Evolutionary conservation across 345 rosid genomes (phyloP).

Genomic region (Arabidopsis arenosa): DNA sequence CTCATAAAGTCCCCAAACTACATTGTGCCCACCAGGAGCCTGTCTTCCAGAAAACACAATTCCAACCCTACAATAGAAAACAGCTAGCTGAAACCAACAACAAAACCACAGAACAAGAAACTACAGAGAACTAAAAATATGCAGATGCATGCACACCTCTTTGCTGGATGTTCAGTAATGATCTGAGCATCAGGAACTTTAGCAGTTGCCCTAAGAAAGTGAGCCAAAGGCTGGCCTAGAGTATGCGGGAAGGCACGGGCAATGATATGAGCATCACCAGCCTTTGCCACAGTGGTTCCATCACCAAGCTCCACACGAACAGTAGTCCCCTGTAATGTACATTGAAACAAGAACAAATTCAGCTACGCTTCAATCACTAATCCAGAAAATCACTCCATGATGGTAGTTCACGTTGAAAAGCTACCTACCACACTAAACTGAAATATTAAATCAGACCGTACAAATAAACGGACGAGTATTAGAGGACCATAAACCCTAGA

Average conservation of each 20-base stretch:
- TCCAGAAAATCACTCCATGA: conserved; percentile 6
- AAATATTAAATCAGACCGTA: neutral
- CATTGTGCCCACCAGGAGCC: conserved; percentile 98
- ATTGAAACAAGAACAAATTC: neutral
- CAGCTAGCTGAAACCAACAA: conserved; percentile 10
- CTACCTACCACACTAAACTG: conserved; percentile 17
- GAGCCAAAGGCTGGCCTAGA: conserved; percentile 88
- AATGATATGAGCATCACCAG: conserved; percentile 66
- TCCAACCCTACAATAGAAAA: conserved; percentile 70
- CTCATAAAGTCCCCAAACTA: conserved; percentile 80
- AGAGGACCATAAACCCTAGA: conserved; percentile 11
- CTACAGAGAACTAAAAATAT: conserved; percentile 13
- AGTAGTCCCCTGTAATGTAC: conserved; percentile 73
- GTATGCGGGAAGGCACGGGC: conserved; percentile 76
- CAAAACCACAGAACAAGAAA: conserved; percentile 3
- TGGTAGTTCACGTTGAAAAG: conserved; percentile 3
- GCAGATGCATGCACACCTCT: conserved; percentile 53
- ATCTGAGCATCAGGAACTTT: conserved; percentile 93
- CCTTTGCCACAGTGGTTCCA: conserved; percentile 66
- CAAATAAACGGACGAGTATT: neutral
- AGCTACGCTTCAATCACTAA: neutral
- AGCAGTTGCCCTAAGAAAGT: conserved; percentile 80
- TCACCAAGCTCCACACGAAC: conserved; percentile 97
- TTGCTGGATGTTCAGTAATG: conserved; percentile 78
- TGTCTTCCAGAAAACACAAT: conserved; percentile 95